phyloP scores from a whole-genome alignment of 768 basidiomycete species.

The Postia placenta region DNA sequence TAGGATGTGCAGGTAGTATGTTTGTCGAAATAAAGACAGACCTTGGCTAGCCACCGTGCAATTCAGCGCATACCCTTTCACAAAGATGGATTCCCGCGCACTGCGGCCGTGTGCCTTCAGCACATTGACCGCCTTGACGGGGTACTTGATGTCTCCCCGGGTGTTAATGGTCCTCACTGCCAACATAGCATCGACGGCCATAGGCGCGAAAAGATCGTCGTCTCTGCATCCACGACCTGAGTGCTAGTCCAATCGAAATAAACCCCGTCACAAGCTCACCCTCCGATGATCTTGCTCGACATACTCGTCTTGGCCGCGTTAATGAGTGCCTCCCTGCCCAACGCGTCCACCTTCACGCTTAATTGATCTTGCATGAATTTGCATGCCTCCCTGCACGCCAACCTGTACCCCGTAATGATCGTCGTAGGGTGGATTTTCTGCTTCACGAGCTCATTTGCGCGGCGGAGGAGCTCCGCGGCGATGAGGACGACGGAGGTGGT shows the following conservation, averaged over 20 bases:
- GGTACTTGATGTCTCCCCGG: constrained; percentile 96
- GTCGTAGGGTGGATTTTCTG: constrained; percentile 98
- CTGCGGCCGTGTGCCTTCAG: constrained; percentile 97
- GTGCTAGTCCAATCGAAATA: background rate
- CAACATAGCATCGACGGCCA: constrained; percentile 98
- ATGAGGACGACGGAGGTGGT: constrained; percentile 98
- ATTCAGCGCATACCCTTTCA: constrained; percentile 95
- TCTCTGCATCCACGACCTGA: constrained; percentile 48
- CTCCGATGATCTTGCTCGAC: constrained; percentile 97
- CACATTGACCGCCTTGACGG: constrained; percentile 98
- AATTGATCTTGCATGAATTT: constrained; percentile 98
- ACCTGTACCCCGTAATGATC: constrained; percentile 96
- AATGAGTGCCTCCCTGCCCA: constrained; percentile 89
- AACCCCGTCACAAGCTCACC: constrained; percentile 45
- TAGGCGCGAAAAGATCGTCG: constrained; percentile 95
- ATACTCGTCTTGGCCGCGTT: constrained; percentile 98
- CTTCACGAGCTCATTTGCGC: constrained; percentile 97
- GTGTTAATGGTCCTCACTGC: constrained; percentile 92
- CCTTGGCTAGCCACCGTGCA: constrained; percentile 99
- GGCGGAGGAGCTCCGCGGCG: constrained; percentile 92
- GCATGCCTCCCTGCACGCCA: constrained; percentile 96
- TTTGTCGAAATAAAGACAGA: constrained; percentile 23
- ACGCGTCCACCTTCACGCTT: constrained; percentile 85
- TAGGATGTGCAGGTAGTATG: background rate
- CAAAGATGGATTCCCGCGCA: constrained; percentile 89